Conservation (phyloP, 2,329 filamentous ascomycete genomes). For the Aspergillus fumigatus region DNA sequence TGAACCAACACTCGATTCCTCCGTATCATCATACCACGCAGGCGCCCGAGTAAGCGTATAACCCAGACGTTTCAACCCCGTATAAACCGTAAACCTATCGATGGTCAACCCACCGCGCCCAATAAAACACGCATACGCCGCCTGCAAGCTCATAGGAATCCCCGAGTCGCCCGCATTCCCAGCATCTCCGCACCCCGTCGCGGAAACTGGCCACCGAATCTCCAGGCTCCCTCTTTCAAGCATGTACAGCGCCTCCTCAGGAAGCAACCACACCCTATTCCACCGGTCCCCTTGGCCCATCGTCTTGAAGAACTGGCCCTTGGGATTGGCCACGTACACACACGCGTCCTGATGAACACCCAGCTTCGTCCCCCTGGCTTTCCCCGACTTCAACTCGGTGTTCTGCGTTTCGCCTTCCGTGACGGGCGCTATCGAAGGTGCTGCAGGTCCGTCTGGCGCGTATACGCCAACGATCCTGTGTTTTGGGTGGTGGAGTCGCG, state of each 20-base stretch:
- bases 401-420: conserved; percentile 9
- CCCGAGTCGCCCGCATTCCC: conserved; percentile 54
- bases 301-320: conserved; percentile 67
- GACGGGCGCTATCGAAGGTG: conserved; percentile 8
- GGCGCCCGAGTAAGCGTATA: conserved; percentile 75
- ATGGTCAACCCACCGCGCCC: conserved; percentile 62
- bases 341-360: conserved; percentile 31
- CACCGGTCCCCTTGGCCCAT: conserved; percentile 66
- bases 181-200: conserved; percentile 20
- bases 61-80: conserved; percentile 74
- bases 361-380: conserved; percentile 7
- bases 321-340: conserved; percentile 67
- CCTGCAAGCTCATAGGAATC: conserved; percentile 85
- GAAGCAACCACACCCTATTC: conserved; percentile 73
- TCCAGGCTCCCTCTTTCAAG: conserved; percentile 85
- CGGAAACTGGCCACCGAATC: conserved; percentile 69
- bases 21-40: conserved; percentile 40
- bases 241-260: conserved; percentile 86
- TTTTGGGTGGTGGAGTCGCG: conserved; percentile 67
- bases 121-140: conserved; percentile 79
- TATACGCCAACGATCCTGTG: conserved; percentile 67
- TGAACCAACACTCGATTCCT: conserved; percentile 9
- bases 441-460: conserved; percentile 54
- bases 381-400: conserved; percentile 8
- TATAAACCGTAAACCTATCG: conserved; percentile 83